phyloP scores from a whole-genome alignment of 805 yeast species.

The Priceomyces carsonii region DNA sequence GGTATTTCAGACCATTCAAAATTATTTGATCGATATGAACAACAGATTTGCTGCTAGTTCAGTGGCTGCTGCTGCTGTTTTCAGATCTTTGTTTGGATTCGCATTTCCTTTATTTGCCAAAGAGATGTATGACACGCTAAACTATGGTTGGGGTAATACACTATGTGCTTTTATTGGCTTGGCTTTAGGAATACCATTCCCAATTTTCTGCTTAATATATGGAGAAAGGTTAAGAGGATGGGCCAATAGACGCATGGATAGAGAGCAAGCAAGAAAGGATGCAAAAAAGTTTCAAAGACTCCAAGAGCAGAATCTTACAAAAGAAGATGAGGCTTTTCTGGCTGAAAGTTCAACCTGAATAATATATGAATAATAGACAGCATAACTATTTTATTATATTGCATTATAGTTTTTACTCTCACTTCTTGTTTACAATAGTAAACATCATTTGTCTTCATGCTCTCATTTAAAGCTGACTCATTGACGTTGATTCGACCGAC shows the following conservation, averaged over 20 bases:
- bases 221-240: constrained; percentile 61
- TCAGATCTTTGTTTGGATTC: constrained; percentile 68
- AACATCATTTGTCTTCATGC: no score
- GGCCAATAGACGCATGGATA: constrained; percentile 54
- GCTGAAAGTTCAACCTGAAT: no score
- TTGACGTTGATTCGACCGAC: no score
- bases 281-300: constrained; percentile 40
- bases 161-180: constrained; percentile 59
- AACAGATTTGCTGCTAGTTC: constrained; percentile 69
- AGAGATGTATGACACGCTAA: constrained; percentile 54
- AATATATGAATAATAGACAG: no score
- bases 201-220: constrained; percentile 53
- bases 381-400: no score
- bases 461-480: no score
- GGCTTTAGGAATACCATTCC: constrained; percentile 67
- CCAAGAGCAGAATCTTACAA: constrained; percentile 14
- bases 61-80: constrained; percentile 66
- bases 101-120: constrained; percentile 67
- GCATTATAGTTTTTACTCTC: no score
- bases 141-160: constrained; percentile 74
- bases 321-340: neutral
- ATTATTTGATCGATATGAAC: constrained; percentile 71
- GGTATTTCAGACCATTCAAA: constrained; percentile 67
- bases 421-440: no score
- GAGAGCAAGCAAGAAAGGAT: constrained; percentile 47